Evolutionary conservation across 768 basidiomycete species (phyloP).

Genomic region (Suillus luteus): DNA sequence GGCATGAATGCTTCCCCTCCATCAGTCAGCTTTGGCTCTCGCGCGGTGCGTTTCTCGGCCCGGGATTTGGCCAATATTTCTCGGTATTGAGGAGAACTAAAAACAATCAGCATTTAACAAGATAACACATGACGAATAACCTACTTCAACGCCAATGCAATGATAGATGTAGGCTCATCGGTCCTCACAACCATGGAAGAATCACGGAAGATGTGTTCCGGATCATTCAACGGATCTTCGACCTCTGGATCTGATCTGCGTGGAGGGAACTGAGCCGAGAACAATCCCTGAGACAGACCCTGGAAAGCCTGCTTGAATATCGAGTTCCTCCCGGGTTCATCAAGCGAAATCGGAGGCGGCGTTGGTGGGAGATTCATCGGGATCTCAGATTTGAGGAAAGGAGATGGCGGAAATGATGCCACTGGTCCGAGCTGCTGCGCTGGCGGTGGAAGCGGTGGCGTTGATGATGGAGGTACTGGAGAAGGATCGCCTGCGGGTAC

Average conservation of each 20-base stretch:
- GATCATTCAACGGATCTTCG: constrained; percentile 72
- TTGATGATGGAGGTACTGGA: constrained; percentile 20
- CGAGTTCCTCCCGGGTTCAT: constrained; percentile 57
- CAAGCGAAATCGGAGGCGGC: constrained; percentile 54
- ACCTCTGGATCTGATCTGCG: constrained; percentile 58
- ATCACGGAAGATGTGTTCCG: constrained; percentile 93
- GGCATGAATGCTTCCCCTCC: constrained; percentile 90
- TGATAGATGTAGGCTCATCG: constrained; percentile 97
- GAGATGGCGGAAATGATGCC: constrained; percentile 55
- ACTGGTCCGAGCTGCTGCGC: constrained; percentile 11
- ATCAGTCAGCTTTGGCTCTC: constrained; percentile 58
- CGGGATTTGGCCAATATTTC: constrained; percentile 79
- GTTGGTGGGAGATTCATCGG: constrained; percentile 41
- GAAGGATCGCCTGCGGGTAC: constrained; percentile 31
- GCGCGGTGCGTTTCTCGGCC: constrained; percentile 70
- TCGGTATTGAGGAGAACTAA: constrained; percentile 78
- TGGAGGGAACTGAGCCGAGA: constrained; percentile 59
- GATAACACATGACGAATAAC: constrained; percentile 23
- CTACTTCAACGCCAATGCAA: constrained; percentile 90
- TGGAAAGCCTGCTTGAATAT: constrained; percentile 65
- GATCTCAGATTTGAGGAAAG: constrained; percentile 45
- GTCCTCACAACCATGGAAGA: constrained; percentile 94
- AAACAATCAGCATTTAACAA: constrained; percentile 1
- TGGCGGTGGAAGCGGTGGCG: constrained; percentile 31
- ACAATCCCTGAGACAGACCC: constrained; percentile 65